Evolutionary conservation across 768 basidiomycete species (phyloP).

Genomic region (Inosperma sp.): DNA sequence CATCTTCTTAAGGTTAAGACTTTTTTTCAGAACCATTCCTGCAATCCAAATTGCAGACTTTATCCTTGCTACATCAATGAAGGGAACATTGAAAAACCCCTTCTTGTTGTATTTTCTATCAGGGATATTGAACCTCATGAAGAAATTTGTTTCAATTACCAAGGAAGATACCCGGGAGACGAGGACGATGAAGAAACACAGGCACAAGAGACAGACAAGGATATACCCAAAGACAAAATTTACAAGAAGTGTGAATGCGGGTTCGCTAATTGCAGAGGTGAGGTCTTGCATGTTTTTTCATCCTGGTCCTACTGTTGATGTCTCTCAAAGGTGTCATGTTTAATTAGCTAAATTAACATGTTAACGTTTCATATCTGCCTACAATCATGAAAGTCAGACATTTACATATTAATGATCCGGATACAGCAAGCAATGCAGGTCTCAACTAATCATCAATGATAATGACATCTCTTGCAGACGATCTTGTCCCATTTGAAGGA

Average conservation of each 20-base stretch:
- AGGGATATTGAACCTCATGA: conserved; percentile 60
- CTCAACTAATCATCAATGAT: conserved; percentile 10
- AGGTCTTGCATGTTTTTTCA: conserved; percentile 1
- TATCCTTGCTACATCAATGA: conserved; percentile 79
- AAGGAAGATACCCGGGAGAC: conserved; percentile 42
- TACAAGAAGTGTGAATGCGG: conserved; percentile 45
- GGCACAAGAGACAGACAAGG: conserved; percentile 22
- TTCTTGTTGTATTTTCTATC: conserved; percentile 61
- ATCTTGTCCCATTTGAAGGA: conserved; percentile 15
- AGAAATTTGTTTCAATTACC: conserved; percentile 77
- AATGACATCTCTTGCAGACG: conserved; percentile 8
- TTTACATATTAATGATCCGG: background rate
- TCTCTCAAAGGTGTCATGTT: background rate
- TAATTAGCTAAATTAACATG: background rate
- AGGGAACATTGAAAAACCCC: conserved; percentile 61
- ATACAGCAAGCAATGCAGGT: too few species aligned
- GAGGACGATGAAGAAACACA: conserved; percentile 34
- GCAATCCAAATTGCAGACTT: conserved; percentile 77
- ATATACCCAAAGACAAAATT: conserved; percentile 16
- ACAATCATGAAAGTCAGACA: background rate
- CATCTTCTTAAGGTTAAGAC: background rate
- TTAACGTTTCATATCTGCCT: background rate
- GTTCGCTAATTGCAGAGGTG: conserved; percentile 47
- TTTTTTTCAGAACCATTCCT: conserved; percentile 79
- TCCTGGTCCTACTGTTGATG: background rate